These are phyloP conservation scores for Penicillium simplicissimum DNA, from an alignment of 495 filamentous ascomycete genomes.

Conservation along the genomic window DNA sequence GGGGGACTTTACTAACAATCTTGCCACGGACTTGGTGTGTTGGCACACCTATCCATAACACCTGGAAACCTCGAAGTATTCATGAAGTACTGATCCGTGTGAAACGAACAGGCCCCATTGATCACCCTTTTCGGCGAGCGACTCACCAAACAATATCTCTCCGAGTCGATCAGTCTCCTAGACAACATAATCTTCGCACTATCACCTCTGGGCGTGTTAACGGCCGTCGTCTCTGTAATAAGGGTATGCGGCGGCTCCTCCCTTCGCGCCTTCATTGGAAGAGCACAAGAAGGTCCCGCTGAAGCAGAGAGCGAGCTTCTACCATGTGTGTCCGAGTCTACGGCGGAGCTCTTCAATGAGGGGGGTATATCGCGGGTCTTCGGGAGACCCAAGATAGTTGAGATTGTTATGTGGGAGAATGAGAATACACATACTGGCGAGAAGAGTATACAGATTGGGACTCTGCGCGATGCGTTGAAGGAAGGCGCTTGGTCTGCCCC, in stretches of 20 bases:
- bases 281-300: slow-evolving; percentile 46
- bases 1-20: slow-evolving; percentile 57
- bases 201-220: slow-evolving; percentile 56
- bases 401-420: slow-evolving; percentile 42
- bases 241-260: slow-evolving; percentile 53
- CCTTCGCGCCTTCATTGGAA: slow-evolving; percentile 53
- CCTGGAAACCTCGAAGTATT: not conserved
- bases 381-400: slow-evolving; percentile 42
- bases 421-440: slow-evolving; percentile 17
- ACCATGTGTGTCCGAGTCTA: slow-evolving; percentile 45
- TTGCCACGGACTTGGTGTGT: slow-evolving; percentile 48
- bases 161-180: slow-evolving; percentile 46
- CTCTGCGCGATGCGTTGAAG: slow-evolving; percentile 31
- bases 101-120: slow-evolving; percentile 41
- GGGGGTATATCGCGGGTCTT: slow-evolving; percentile 44
- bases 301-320: slow-evolving; percentile 44
- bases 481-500: slow-evolving; percentile 28
- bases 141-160: slow-evolving; percentile 60
- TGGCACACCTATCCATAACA: not conserved
- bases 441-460: slow-evolving; percentile 26
- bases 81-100: not conserved
- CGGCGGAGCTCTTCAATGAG: slow-evolving; percentile 47
- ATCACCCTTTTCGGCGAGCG: slow-evolving; percentile 58
- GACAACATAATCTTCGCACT: slow-evolving; percentile 59
- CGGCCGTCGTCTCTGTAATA: slow-evolving; percentile 54